phyloP scores from a whole-genome alignment of 176 grass and related monocot species.

The Poa pratensis region DNA sequence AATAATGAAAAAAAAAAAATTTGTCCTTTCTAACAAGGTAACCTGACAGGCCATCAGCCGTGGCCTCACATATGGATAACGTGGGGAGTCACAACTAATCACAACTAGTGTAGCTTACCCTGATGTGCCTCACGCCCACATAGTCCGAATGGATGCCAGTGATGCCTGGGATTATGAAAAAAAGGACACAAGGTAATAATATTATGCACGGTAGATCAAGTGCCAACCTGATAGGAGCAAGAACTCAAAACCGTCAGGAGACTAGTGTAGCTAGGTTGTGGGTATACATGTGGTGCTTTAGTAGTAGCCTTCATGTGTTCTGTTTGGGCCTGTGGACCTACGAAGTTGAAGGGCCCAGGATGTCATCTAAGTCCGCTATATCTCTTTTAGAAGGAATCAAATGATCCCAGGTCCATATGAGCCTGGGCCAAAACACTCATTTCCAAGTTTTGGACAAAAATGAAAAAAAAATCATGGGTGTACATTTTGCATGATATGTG shows the following conservation, averaged over 20 bases:
- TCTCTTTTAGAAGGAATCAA: conserved; percentile 1
- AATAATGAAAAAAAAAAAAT: conserved; percentile 4
- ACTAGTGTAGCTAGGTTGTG: conserved; percentile 23
- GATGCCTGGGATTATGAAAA: conserved; percentile 25
- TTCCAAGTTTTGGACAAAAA: neutral
- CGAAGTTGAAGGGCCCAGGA: conserved; percentile 26
- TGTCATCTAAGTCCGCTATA: conserved; percentile 3
- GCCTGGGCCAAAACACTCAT: neutral
- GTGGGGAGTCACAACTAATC: neutral
- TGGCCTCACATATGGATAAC: conserved; percentile 35
- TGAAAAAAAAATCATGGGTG: neutral
- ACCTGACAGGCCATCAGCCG: neutral
- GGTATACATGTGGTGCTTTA: conserved; percentile 19
- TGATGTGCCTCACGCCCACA: neutral
- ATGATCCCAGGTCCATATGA: neutral
- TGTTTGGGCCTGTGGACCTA: conserved; percentile 24
- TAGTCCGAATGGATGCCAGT: conserved; percentile 3
- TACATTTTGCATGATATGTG: neutral
- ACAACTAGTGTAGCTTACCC: neutral
- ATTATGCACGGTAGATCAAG: neutral
- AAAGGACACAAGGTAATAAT: conserved; percentile 18
- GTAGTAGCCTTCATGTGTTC: neutral
- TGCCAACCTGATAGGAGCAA: conserved; percentile 18
- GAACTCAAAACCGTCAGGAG: neutral
- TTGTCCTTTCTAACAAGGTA: conserved; percentile 3